Conservation (phyloP, 2,329 filamentous ascomycete species). For the Emericellopsis atlantica region DNA sequence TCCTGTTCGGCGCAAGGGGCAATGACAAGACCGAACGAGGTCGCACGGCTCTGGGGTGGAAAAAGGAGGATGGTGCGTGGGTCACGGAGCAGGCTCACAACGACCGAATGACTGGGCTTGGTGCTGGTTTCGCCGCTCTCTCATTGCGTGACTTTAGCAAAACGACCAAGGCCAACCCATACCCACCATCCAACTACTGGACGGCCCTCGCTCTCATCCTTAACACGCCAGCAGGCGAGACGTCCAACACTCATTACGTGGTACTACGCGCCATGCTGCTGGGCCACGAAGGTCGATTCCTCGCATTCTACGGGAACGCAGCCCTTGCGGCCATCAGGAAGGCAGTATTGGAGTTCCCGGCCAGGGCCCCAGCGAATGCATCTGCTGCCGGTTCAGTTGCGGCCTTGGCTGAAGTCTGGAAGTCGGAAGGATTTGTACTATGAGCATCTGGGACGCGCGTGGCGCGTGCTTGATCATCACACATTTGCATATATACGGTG, state of each 20-base stretch:
- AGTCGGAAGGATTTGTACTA: constrained; percentile 36
- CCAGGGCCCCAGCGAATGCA: constrained; percentile 31
- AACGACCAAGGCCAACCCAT: constrained; percentile 57
- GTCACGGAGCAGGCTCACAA: constrained; percentile 60
- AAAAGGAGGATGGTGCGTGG: constrained; percentile 45
- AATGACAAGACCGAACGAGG: constrained; percentile 61
- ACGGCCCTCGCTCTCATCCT: constrained; percentile 60
- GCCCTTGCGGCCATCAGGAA: constrained; percentile 58
- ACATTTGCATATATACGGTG: not conserved
- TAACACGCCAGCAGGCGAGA: constrained; percentile 55
- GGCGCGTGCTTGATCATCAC: not conserved
- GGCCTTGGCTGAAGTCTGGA: constrained; percentile 41
- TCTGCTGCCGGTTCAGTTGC: constrained; percentile 36
- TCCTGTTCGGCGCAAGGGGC: constrained; percentile 73
- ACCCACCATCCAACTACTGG: constrained; percentile 76
- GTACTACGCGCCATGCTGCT: constrained; percentile 62
- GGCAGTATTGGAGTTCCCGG: constrained; percentile 64
- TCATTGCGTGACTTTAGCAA: constrained; percentile 72
- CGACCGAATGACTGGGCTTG: constrained; percentile 73
- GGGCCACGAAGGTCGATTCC: constrained; percentile 60
- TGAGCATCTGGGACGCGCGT: constrained; percentile 1
- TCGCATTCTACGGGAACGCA: constrained; percentile 69
- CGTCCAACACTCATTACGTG: constrained; percentile 61
- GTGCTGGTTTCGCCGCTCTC: constrained; percentile 72
- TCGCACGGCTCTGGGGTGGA: constrained; percentile 61